Evolutionary conservation across 192 early-diverging fungal species (phyloP).

Genomic region (Physocladia obscura): DNA sequence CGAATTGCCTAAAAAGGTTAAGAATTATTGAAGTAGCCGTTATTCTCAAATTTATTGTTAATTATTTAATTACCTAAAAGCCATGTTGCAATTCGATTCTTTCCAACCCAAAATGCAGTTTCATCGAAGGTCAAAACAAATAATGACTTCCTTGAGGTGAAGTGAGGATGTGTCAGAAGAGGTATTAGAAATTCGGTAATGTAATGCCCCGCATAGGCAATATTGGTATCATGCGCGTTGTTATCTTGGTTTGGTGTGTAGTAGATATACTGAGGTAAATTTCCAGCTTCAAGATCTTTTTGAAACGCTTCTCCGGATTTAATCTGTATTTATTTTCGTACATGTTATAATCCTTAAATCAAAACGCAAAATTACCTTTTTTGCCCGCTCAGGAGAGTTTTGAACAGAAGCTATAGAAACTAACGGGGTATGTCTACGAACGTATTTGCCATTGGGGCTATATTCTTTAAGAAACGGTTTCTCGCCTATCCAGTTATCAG

Average conservation of each 20-base stretch:
- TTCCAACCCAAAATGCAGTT: conserved; percentile 20
- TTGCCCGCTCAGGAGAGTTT: neutral
- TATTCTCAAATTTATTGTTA: too few relatives aligned
- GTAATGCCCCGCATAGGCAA: neutral
- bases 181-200: conserved; percentile 8
- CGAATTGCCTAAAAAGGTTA: too few relatives aligned
- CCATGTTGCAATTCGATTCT: conserved; percentile 33
- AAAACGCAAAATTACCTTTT: neutral
- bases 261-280: conserved; percentile 57
- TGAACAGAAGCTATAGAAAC: conserved; percentile 7
- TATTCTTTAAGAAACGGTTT: conserved; percentile 12
- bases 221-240: conserved; percentile 37
- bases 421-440: neutral
- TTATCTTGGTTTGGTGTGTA: conserved; percentile 62
- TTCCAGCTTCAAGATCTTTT: conserved; percentile 49
- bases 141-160: conserved; percentile 18
- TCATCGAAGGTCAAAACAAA: conserved; percentile 48
- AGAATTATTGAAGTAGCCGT: too few relatives aligned
- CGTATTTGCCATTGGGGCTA: neutral
- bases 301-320: conserved; percentile 6
- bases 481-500: conserved; percentile 46
- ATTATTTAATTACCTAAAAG: conserved; percentile 18
- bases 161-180: conserved; percentile 12
- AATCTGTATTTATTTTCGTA: too few relatives aligned
- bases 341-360: too few relatives aligned